Evolutionary conservation across 345 rosid species (phyloP).

Genomic region (Erysimum cheiranthoides): DNA sequence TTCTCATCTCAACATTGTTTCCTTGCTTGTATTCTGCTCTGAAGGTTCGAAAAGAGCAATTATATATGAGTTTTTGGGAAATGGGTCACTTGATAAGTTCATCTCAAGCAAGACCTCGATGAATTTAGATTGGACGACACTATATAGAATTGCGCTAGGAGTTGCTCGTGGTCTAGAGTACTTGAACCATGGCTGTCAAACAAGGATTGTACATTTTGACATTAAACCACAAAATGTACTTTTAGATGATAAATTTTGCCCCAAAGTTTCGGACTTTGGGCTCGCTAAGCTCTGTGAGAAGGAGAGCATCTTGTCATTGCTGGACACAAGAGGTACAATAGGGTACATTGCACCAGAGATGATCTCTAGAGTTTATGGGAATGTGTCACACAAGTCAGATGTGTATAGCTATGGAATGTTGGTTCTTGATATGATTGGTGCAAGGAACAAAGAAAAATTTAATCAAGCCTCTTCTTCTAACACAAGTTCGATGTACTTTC

Average conservation of each 20-base stretch:
- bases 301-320: too few relatives aligned
- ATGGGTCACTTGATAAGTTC: conserved; percentile 53
- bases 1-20: conserved; percentile 55
- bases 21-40: conserved; percentile 51
- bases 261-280: conserved; percentile 50
- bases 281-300: too few relatives aligned
- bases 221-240: conserved; percentile 59
- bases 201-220: conserved; percentile 54
- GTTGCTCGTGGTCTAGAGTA: conserved; percentile 56
- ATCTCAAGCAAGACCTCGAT: background rate
- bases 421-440: too few relatives aligned
- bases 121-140: conserved; percentile 18
- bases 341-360: too few relatives aligned
- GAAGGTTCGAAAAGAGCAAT: conserved; percentile 46
- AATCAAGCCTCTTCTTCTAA: background rate
- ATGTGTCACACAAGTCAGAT: too few relatives aligned
- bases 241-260: conserved; percentile 44
- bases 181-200: conserved; percentile 52
- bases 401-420: too few relatives aligned
- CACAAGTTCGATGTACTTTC: conserved; percentile 44
- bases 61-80: conserved; percentile 47
- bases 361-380: too few relatives aligned
- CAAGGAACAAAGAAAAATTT: too few relatives aligned
- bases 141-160: conserved; percentile 42
- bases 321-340: too few relatives aligned